Evolutionary conservation across 2,329 filamentous ascomycete species (phyloP).

Genomic region (Exophiala lecanii-corni): DNA sequence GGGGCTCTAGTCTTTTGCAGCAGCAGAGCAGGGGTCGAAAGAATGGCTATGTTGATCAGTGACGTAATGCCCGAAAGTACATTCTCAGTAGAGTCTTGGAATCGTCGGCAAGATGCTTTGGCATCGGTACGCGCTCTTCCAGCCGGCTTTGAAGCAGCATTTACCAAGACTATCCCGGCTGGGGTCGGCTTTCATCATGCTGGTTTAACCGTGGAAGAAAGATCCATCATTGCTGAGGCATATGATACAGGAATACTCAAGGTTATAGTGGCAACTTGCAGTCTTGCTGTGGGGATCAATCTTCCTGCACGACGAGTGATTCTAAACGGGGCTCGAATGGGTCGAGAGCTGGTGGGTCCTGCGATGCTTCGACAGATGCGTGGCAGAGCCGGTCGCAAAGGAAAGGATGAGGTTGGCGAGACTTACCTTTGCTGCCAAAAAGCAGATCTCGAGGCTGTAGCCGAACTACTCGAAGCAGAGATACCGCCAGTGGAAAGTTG

Average conservation of each 20-base stretch:
- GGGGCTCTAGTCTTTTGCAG: slow-evolving; percentile 71
- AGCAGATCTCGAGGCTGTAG: slow-evolving; percentile 63
- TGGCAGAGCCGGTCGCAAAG: slow-evolving; percentile 71
- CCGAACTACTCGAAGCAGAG: slow-evolving; percentile 67
- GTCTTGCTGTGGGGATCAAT: slow-evolving; percentile 78
- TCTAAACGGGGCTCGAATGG: slow-evolving; percentile 70
- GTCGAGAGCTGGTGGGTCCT: slow-evolving; percentile 69
- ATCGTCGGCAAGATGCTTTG: slow-evolving; percentile 60
- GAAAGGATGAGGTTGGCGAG: slow-evolving; percentile 72
- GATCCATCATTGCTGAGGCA: slow-evolving; percentile 65
- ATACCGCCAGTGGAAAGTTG: slow-evolving; percentile 67
- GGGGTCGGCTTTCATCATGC: slow-evolving; percentile 72
- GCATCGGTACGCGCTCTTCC: slow-evolving; percentile 61
- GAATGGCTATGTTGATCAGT: slow-evolving; percentile 63
- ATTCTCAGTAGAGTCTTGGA: slow-evolving; percentile 46
- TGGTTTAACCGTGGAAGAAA: slow-evolving; percentile 65
- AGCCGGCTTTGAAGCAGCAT: slow-evolving; percentile 60
- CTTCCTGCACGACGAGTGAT: slow-evolving; percentile 68
- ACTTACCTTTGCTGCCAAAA: slow-evolving; percentile 71
- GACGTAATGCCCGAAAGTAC: slow-evolving; percentile 56
- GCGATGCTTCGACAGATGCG: slow-evolving; percentile 79
- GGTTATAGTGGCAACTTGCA: slow-evolving; percentile 72
- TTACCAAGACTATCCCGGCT: slow-evolving; percentile 59
- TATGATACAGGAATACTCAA: slow-evolving; percentile 66
- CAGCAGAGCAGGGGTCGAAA: slow-evolving; percentile 63